These are phyloP conservation scores for Artemisia argyi DNA, from an alignment of 129 eudicot genomes.

Conservation along the genomic window DNA sequence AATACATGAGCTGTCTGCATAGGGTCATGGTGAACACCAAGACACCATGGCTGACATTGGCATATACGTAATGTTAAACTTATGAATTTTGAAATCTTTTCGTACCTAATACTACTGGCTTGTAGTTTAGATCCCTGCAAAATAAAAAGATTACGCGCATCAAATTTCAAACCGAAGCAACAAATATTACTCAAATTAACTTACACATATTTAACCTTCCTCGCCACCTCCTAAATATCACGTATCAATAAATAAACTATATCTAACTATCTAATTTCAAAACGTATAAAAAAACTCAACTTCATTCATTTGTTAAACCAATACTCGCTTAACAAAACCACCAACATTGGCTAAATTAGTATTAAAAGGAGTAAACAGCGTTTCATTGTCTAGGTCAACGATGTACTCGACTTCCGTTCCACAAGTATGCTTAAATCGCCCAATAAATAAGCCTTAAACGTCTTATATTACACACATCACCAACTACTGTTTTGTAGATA, in stretches of 20 bases:
- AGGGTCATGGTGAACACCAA: too few species aligned
- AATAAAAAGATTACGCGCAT: constrained; percentile 2
- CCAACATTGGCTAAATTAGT: neutral
- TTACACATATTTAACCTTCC: constrained; percentile 1
- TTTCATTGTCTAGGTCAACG: too few species aligned
- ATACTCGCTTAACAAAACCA: neutral
- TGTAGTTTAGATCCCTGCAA: constrained; percentile 63
- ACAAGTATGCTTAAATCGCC: too few species aligned
- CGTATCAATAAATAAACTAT: neutral
- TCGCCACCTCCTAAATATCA: constrained; percentile 10
- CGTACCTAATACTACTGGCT: constrained; percentile 72
- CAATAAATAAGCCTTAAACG: too few species aligned
- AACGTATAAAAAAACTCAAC: neutral
- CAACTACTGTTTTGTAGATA: too few species aligned
- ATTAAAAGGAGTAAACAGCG: neutral
- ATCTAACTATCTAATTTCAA: too few species aligned
- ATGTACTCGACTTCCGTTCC: too few species aligned
- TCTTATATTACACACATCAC: too few species aligned
- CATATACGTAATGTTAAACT: constrained; percentile 10
- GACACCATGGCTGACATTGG: too few species aligned
- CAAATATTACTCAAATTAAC: neutral
- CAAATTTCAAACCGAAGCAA: constrained; percentile 11
- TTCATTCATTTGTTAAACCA: neutral
- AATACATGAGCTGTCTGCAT: too few species aligned
- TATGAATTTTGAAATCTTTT: constrained; percentile 20